Percentiles rank a stretch among this genome's conserved stretches.
Evolutionary conservation across 208 protist genomes (phyloP).

Genomic region (Trypanosoma scelopori): DNA sequence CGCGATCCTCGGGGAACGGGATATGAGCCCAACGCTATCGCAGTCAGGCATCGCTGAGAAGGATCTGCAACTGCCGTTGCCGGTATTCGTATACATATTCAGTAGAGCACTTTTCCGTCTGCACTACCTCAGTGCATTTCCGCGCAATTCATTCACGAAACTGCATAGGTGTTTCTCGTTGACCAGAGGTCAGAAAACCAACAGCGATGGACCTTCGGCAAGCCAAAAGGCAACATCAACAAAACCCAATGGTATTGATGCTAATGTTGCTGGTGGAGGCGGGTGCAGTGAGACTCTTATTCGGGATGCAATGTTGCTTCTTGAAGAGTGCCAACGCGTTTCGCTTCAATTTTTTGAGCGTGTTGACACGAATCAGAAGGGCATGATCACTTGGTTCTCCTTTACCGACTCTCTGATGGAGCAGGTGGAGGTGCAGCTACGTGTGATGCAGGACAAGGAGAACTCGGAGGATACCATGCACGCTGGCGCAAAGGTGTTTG

Average conservation of each 20-base stretch:
- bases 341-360: constrained; percentile 53
- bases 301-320: constrained; percentile 14
- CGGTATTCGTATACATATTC: constrained; percentile 76
- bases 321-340: constrained; percentile 44
- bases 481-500: constrained; percentile 62
- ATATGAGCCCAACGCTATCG: not conserved
- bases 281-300: not conserved
- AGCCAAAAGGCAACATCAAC: not conserved
- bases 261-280: not conserved
- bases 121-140: constrained; percentile 54
- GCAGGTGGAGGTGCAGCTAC: constrained; percentile 66
- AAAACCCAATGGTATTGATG: not conserved
- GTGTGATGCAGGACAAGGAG: constrained; percentile 48
- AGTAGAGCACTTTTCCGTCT: constrained; percentile 65
- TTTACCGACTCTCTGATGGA: constrained; percentile 76
- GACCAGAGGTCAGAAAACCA: not conserved
- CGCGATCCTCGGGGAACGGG: not conserved
- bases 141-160: constrained; percentile 37
- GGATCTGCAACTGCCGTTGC: constrained; percentile 40
- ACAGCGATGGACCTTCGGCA: not conserved
- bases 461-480: constrained; percentile 31
- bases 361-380: constrained; percentile 66
- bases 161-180: not conserved
- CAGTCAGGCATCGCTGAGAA: constrained; percentile 12
- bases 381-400: constrained; percentile 56